Evolutionary conservation across 768 basidiomycete species (phyloP), one percentile per base, ranked within the genome.

Genomic region (Amanita phalloides): DNA sequence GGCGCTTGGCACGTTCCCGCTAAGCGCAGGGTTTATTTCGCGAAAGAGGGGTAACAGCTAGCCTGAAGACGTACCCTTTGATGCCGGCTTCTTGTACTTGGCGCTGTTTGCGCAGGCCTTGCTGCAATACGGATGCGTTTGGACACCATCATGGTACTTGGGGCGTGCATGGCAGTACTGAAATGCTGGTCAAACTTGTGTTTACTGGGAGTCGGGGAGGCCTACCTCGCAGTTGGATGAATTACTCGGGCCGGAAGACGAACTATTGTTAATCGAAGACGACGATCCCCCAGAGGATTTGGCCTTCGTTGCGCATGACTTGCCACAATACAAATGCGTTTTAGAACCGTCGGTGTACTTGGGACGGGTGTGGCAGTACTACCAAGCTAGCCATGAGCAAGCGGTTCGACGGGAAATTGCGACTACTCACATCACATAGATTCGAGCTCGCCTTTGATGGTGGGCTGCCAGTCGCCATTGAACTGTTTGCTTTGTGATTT

Each of bases 121-220:
- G 59, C 80, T 67, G 58, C 82, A 84, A 61, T 73, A 85, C 11
- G 78, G 73, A 63, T 84, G 82, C 1, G 71, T 75, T 48, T 72
- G 74, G 7, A 70, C 73, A 13, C 78, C 77, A 57, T 84, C 82
- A 17, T 68, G 69, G 56, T 76, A 74, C 57, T 81, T 84, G 37
- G 82, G 80, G 37, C 78, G 73, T 54, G 70, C 70, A 53, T 76
- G 75, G 63, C 82, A 84, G 55, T 73, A 74, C 82, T 84, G 57
- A 10, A 28, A 32, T 25, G 30, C 3, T 11, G 4, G 21, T 43
- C 26, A 32, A 33, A 20, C 26, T 25, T 17, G 13, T 9, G 36
- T n/a, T 25, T 25, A 1, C 20, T 13, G 11, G 26, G 8, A 53
- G 47, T 57, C 4, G 35, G 41, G 49, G 55, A 50, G 17, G 62